Evolutionary conservation across 2,329 filamentous ascomycete genomes (phyloP).

Genomic region (Pezicula rhizophila): DNA sequence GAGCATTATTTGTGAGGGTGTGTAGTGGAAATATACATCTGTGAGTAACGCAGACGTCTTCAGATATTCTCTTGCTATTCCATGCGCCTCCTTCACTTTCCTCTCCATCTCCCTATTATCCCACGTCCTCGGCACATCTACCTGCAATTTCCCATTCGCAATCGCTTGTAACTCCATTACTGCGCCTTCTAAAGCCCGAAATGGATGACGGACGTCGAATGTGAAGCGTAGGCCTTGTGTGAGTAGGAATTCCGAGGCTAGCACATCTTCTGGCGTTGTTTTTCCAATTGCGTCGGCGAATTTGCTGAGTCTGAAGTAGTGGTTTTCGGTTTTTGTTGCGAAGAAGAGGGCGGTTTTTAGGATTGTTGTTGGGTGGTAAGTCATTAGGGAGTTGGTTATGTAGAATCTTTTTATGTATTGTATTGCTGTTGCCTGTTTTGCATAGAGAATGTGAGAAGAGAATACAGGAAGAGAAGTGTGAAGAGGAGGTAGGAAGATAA

Average conservation of each 20-base stretch:
- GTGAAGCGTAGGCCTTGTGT: constrained; percentile 90
- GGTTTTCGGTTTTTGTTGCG: constrained; percentile 85
- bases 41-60: constrained; percentile 79
- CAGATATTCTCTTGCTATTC: constrained; percentile 65
- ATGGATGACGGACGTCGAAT: constrained; percentile 88
- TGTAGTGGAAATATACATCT: constrained; percentile 95
- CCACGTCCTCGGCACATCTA: not conserved
- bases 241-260: constrained; percentile 87
- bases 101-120: constrained; percentile 24
- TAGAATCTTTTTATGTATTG: constrained; percentile 88
- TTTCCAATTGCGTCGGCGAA: constrained; percentile 67
- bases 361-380: constrained; percentile 84
- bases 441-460: too few species aligned
- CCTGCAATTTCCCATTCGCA: constrained; percentile 37
- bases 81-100: constrained; percentile 57
- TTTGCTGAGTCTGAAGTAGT: constrained; percentile 50
- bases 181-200: constrained; percentile 78
- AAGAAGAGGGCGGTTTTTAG: constrained; percentile 89
- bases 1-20: constrained; percentile 89
- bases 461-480: too few species aligned
- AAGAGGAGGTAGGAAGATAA: not conserved
- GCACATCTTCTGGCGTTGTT: constrained; percentile 71
- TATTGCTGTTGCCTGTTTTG: constrained; percentile 28
- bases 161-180: constrained; percentile 74
- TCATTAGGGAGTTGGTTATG: constrained; percentile 91